Evolutionary conservation across 2,329 filamentous ascomycete species (phyloP).

Genomic region (Fusarium verrucosum): DNA sequence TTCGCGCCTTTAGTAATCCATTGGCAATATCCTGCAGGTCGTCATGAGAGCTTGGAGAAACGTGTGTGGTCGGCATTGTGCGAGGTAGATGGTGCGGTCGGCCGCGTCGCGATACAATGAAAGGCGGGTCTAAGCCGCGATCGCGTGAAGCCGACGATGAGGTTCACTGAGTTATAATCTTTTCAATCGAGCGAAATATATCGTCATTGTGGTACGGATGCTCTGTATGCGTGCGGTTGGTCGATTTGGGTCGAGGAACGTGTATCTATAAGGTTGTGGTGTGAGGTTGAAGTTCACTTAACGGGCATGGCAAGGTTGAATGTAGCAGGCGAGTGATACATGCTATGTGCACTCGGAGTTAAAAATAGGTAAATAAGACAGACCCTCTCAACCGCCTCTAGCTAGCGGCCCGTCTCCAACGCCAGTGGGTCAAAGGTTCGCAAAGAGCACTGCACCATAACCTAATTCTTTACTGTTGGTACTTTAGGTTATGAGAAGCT

Average conservation of each 20-base stretch:
- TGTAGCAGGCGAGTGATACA: constrained; percentile 15
- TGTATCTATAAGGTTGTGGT: constrained; percentile 15
- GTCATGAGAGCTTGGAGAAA: constrained; percentile 60
- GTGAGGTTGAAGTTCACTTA: constrained; percentile 31
- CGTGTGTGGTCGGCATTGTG: constrained; percentile 68
- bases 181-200: not conserved
- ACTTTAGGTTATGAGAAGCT: no score
- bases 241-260: not conserved
- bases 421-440: no score
- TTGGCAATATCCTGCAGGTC: constrained; percentile 73
- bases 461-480: no score
- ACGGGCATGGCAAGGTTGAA: no score
- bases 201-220: constrained; percentile 36
- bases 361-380: no score
- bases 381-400: no score
- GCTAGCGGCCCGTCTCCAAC: no score
- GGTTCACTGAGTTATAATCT: constrained; percentile 19
- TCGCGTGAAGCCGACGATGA: constrained; percentile 33
- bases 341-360: no score
- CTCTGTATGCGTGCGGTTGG: no score
- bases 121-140: constrained; percentile 27
- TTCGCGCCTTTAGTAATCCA: constrained; percentile 69
- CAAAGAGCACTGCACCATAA: no score
- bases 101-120: constrained; percentile 41
- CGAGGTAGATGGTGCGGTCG: constrained; percentile 24